These are phyloP conservation scores for Aureobasidium uvarum DNA, from an alignment of 2,329 filamentous ascomycete genomes.

Conservation along the genomic window DNA sequence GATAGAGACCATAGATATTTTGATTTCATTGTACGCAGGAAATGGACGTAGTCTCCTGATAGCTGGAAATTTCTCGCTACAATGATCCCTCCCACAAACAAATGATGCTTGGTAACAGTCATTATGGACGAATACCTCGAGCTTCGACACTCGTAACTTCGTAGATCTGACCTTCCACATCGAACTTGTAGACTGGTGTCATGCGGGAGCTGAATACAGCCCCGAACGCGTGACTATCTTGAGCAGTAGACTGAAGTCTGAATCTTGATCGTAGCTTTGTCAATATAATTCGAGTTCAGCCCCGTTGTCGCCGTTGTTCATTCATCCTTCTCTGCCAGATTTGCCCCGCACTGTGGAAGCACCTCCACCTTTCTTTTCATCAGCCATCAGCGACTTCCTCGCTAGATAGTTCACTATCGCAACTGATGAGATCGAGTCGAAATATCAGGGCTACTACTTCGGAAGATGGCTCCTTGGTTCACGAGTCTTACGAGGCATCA, in stretches of 20 bases:
- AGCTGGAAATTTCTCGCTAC: too few relatives aligned
- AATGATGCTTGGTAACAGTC: background rate
- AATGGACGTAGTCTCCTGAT: background rate
- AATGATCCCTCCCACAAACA: background rate
- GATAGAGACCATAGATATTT: background rate
- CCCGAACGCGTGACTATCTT: background rate
- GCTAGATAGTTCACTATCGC: background rate
- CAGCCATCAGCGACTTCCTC: background rate
- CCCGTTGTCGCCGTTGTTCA: constrained; percentile 1
- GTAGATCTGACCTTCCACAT: background rate
- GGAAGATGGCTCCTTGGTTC: background rate
- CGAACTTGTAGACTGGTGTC: background rate
- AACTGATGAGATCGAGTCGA: constrained; percentile 4
- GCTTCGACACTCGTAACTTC: background rate
- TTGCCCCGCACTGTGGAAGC: background rate
- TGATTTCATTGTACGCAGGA: background rate
- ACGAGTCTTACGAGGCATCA: background rate
- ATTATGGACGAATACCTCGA: background rate
- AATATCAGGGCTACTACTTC: background rate
- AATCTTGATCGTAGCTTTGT: background rate
- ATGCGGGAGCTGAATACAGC: background rate
- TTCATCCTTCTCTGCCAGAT: background rate
- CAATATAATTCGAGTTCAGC: constrained; percentile 1
- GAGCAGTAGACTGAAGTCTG: background rate
- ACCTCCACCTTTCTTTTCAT: background rate